A percentile compares a stretch with the other conserved stretches of the same genome.
These are phyloP conservation scores for Malassezia obtusa DNA, from an alignment of 1,284 basidiomycete genomes.

Conservation along the genomic window DNA sequence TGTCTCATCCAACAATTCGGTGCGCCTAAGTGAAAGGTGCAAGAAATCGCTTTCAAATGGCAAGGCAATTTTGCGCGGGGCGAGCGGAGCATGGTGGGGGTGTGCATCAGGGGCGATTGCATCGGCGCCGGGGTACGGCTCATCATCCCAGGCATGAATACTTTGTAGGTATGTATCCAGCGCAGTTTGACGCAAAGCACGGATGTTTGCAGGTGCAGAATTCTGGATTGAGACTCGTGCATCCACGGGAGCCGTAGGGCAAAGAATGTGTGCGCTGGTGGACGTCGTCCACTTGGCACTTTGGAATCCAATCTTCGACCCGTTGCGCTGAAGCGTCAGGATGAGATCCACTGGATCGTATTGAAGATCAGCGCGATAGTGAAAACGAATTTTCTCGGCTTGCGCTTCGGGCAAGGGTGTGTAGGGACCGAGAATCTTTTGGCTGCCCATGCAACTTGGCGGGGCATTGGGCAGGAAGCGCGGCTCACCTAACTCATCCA, in stretches of 20 bases:
- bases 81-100: background rate
- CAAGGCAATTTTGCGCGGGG: background rate
- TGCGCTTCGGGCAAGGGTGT: too few species aligned
- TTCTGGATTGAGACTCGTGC: background rate
- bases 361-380: background rate
- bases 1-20: slow-evolving; percentile 1
- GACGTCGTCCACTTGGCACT: background rate
- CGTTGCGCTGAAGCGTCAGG: background rate
- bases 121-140: background rate
- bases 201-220: background rate
- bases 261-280: background rate
- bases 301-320: background rate
- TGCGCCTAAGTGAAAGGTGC: background rate
- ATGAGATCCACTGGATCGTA: background rate
- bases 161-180: slow-evolving; percentile 3
- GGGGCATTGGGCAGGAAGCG: background rate
- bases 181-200: background rate
- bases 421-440: background rate
- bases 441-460: slow-evolving; percentile 2
- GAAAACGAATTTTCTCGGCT: background rate
- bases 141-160: background rate
- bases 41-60: background rate
- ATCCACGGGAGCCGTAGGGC: slow-evolving; percentile 7
- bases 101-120: background rate
- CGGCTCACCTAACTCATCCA: background rate